Evolutionary conservation across 2,329 filamentous ascomycete species (phyloP).

Genomic region (Fusarium compactum): DNA sequence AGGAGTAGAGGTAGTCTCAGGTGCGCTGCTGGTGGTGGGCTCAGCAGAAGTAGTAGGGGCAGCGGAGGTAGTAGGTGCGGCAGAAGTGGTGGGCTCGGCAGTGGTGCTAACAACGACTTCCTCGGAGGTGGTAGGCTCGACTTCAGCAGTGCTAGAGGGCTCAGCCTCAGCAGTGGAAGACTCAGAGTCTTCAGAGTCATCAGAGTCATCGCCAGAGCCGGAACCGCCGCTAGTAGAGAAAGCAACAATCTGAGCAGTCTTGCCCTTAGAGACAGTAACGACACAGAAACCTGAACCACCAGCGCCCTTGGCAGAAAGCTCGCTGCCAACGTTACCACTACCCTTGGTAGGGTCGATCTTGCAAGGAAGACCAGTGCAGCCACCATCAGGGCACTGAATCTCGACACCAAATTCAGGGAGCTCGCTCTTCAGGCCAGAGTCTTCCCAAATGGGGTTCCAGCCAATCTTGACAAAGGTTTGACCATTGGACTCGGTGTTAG

Average conservation of each 20-base stretch:
- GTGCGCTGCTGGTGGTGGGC: constrained; percentile 28
- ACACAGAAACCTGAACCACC: constrained; percentile 80
- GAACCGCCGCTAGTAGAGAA: constrained; percentile 58
- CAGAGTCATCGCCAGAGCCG: constrained; percentile 34
- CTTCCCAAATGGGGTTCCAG: constrained; percentile 80
- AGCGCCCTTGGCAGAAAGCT: constrained; percentile 68
- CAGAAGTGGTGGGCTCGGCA: constrained; percentile 30
- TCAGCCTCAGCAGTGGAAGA: constrained; percentile 37
- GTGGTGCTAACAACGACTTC: constrained; percentile 39
- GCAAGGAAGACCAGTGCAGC: constrained; percentile 81
- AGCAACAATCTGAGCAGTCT: constrained; percentile 75
- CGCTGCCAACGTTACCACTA: constrained; percentile 70
- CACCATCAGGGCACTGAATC: constrained; percentile 74
- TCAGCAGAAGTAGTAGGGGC: constrained; percentile 28
- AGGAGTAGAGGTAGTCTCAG: constrained; percentile 27
- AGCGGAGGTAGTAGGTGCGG: constrained; percentile 33
- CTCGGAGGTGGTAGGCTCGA: constrained; percentile 31
- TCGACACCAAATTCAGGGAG: constrained; percentile 76
- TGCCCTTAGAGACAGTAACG: constrained; percentile 77
- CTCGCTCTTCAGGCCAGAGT: constrained; percentile 64
- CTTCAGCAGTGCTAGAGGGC: constrained; percentile 36
- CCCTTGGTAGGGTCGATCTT: constrained; percentile 72
- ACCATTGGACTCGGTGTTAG: constrained; percentile 74
- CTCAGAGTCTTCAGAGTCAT: constrained; percentile 32
- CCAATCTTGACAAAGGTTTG: constrained; percentile 80